Percentiles rank a stretch among this genome's conserved stretches.
These are phyloP conservation scores for Penicillium expansum DNA, from an alignment of 2,329 filamentous ascomycete species.

Conservation along the genomic window DNA sequence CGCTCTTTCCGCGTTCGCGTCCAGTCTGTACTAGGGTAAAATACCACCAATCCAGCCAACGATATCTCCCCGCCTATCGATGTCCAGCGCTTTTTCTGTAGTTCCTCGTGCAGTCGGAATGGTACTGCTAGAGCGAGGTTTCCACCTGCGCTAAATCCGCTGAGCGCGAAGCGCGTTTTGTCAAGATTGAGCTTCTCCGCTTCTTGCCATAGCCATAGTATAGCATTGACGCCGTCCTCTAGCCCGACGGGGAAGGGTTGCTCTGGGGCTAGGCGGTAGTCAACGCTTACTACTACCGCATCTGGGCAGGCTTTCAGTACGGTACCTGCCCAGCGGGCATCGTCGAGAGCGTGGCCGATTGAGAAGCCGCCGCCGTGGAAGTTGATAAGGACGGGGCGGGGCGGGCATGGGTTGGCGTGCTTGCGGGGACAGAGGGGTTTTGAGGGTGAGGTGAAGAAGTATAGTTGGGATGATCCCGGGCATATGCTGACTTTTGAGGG, in stretches of 20 bases:
- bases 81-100: not conserved
- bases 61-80: not conserved
- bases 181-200: conserved; percentile 19
- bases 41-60: conserved; percentile 15
- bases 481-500: conserved; percentile 18
- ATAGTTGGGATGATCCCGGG: conserved; percentile 14
- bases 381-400: conserved; percentile 18
- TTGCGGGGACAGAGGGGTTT: not conserved
- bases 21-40: conserved; percentile 21
- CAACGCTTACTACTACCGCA: conserved; percentile 21
- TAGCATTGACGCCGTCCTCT: conserved; percentile 26
- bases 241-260: conserved; percentile 21
- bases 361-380: conserved; percentile 25
- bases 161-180: conserved; percentile 11
- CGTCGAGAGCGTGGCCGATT: conserved; percentile 19
- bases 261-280: conserved; percentile 28
- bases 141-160: conserved; percentile 21
- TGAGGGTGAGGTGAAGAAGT: conserved; percentile 15
- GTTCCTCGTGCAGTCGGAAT: conserved; percentile 13
- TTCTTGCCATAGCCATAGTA: conserved; percentile 23
- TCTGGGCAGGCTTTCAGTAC: conserved; percentile 13
- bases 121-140: conserved; percentile 18
- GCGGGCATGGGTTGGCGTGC: not conserved
- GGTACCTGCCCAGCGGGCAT: conserved; percentile 15
- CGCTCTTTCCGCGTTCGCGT: conserved; percentile 15